Evolutionary conservation across 495 filamentous ascomycete genomes (phyloP), one percentile per base, ranked within the genome.

Genomic region (Patellaria atrata): DNA sequence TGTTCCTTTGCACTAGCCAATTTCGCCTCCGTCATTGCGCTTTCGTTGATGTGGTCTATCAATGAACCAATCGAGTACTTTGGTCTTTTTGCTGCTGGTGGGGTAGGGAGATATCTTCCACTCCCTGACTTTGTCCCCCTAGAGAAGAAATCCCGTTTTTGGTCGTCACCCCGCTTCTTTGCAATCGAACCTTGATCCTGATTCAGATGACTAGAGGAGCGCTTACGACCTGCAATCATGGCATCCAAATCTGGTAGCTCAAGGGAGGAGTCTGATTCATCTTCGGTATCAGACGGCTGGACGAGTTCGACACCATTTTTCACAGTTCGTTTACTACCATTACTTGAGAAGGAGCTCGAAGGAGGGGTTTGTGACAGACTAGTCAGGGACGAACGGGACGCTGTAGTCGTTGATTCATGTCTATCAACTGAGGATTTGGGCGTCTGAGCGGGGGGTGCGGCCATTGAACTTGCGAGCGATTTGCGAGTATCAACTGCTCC

Each of bases 41-140:
- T 68, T 37, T 70, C 60, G 26, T 64, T 60, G 5, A 70, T 63
- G 40, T 73, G 67, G 30, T 64, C 64, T 33, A 80, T 62, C 12
- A 91, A 60, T 2, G 61, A 64, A 30, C 76, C 75, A 12, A 93
- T 51, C 15, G 74, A 72, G 43, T 73, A 78, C 42, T 68, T 77
- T 44, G 79, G 77, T 43, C 68, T 74, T 11, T 66, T 64, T 11
- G 61, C 54, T 27, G 62, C 56, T 1, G 62, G 58, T 27, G 67
- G 36, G 12, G 64, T 56, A n/a, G n/a, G n/a, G n/a, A n/a, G n/a
- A n/a, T n/a, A n/a, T n/a, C n/a, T n/a, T n/a, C n/a, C n/a, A n/a
- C n/a, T n/a, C n/a, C n/a, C n/a, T n/a, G n/a, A n/a, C n/a, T n/a
- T n/a, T n/a, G n/a, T n/a, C n/a, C n/a, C n/a, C n/a, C n/a, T n/a